A percentile compares a stretch with the other conserved stretches of the same genome.
phyloP scores from a whole-genome alignment of 352 stramenopile species.

The Pythium sp. region DNA sequence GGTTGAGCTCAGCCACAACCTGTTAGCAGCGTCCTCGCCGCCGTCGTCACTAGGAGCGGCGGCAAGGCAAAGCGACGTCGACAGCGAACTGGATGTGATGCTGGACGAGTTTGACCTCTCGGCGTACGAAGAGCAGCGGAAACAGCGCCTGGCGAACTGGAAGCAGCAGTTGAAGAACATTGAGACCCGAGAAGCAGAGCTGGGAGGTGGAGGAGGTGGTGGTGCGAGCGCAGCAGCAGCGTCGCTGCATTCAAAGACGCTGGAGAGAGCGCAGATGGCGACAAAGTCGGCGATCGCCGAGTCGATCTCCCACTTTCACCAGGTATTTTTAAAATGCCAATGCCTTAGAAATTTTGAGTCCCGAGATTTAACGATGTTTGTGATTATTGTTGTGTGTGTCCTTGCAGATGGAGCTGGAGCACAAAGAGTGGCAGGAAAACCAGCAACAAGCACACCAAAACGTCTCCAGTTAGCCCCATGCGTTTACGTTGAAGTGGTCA shows the following conservation, averaged over 20 bases:
- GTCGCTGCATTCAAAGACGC: constrained; percentile 18
- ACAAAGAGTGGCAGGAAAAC: constrained; percentile 52
- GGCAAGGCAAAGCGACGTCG: constrained; percentile 6
- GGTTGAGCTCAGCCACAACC: constrained; percentile 29
- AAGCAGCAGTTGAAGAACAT: constrained; percentile 47
- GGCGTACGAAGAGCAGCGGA: constrained; percentile 46
- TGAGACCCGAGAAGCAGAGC: constrained; percentile 39
- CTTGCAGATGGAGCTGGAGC: constrained; percentile 45
- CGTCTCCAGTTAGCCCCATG: constrained; percentile 22
- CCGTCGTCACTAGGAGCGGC: not conserved
- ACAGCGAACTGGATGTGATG: constrained; percentile 19
- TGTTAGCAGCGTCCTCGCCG: constrained; percentile 16
- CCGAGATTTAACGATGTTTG: constrained; percentile 19
- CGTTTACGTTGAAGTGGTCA: not conserved
- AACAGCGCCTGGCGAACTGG: constrained; percentile 46
- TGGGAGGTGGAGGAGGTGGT: constrained; percentile 23
- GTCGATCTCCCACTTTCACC: constrained; percentile 49
- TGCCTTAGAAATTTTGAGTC: not conserved
- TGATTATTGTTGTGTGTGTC: constrained; percentile 19
- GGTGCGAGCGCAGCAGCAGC: constrained; percentile 13
- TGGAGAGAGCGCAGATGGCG: constrained; percentile 30
- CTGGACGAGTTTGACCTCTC: constrained; percentile 22
- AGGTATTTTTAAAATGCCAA: constrained; percentile 24
- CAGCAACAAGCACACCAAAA: constrained; percentile 27
- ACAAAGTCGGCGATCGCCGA: constrained; percentile 48